Conservation (phyloP, 2,329 filamentous ascomycete species). For the Stachybotrys chlorohalonatus region DNA sequence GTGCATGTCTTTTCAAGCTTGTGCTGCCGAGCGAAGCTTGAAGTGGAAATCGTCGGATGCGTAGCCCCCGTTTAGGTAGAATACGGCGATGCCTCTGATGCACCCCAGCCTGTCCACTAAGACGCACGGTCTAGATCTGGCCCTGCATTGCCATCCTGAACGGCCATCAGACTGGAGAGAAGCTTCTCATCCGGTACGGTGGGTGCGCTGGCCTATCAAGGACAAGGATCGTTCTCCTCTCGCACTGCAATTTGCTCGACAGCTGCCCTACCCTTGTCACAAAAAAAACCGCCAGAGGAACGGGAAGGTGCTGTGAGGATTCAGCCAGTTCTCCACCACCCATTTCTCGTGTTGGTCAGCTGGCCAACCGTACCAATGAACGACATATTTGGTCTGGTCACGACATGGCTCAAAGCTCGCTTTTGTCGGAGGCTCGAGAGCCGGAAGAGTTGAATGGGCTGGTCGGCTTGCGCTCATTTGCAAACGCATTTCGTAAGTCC, state of each 20-base stretch:
- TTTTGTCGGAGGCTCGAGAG: too few species aligned
- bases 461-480: too few species aligned
- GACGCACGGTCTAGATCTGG: background rate
- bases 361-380: too few species aligned
- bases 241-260: background rate
- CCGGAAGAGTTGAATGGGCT: too few species aligned
- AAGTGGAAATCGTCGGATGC: background rate
- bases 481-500: too few species aligned
- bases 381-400: too few species aligned
- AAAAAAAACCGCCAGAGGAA: too few species aligned
- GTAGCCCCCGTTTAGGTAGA: background rate
- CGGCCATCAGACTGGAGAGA: background rate
- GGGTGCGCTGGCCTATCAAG: background rate
- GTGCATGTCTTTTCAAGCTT: background rate
- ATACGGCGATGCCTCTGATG: background rate
- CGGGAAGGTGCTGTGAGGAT: too few species aligned
- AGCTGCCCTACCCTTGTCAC: too few species aligned
- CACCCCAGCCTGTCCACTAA: background rate
- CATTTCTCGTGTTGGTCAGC: too few species aligned
- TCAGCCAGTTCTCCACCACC: too few species aligned
- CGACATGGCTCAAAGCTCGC: too few species aligned
- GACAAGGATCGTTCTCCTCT: background rate
- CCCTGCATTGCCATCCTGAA: background rate
- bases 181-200: background rate
- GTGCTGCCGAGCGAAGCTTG: background rate